These are phyloP conservation scores for Calycina herbarum DNA, from an alignment of 2,329 filamentous ascomycete genomes.

Conservation along the genomic window DNA sequence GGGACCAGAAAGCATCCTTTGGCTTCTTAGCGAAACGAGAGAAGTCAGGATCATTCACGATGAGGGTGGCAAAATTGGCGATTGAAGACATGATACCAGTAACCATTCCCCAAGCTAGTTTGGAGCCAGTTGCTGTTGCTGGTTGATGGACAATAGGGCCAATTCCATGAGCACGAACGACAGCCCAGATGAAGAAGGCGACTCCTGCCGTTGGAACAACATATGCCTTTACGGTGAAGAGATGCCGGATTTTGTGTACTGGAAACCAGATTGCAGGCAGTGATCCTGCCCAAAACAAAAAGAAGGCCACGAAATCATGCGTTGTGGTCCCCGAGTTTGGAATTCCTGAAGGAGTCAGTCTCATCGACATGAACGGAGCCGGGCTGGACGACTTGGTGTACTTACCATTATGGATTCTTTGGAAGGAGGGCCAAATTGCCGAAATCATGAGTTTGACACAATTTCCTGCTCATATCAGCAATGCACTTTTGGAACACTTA, in stretches of 20 bases:
- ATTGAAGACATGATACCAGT: slow-evolving; percentile 86
- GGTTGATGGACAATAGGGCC: slow-evolving; percentile 78
- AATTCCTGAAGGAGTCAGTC: slow-evolving; percentile 43
- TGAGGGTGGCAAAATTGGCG: slow-evolving; percentile 86
- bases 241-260: slow-evolving; percentile 82
- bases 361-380: too few species aligned
- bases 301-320: slow-evolving; percentile 75
- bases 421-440: slow-evolving; percentile 69
- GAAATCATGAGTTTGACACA: slow-evolving; percentile 90
- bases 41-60: slow-evolving; percentile 80
- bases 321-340: slow-evolving; percentile 70
- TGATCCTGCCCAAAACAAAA: slow-evolving; percentile 81
- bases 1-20: slow-evolving; percentile 75
- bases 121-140: slow-evolving; percentile 61
- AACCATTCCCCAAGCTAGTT: slow-evolving; percentile 78
- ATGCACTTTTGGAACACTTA: background rate
- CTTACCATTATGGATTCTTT: slow-evolving; percentile 60
- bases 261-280: slow-evolving; percentile 87
- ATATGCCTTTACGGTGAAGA: slow-evolving; percentile 88
- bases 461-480: slow-evolving; percentile 37
- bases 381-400: too few species aligned
- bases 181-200: slow-evolving; percentile 83
- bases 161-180: slow-evolving; percentile 77
- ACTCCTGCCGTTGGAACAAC: slow-evolving; percentile 82
- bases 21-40: slow-evolving; percentile 78